These are phyloP conservation scores for Aspergillus wentii DNA, from an alignment of 495 filamentous ascomycete species.

Conservation along the genomic window DNA sequence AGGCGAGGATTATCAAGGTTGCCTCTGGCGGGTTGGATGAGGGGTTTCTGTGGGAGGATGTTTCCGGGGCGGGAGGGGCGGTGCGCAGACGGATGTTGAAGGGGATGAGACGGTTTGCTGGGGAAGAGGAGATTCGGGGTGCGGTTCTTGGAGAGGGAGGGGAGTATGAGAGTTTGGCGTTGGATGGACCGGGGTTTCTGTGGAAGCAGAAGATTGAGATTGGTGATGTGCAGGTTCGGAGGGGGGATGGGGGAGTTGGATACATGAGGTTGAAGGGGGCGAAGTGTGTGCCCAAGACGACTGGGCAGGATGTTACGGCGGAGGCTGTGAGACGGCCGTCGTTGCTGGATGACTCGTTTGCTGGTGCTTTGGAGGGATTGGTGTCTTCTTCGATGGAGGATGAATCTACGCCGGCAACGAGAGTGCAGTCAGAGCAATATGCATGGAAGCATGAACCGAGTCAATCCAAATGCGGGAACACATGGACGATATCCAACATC, in stretches of 20 bases:
- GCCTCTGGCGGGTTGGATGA: slow-evolving; percentile 86
- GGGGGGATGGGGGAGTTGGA: slow-evolving; percentile 67
- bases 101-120: slow-evolving; percentile 63
- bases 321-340: slow-evolving; percentile 33
- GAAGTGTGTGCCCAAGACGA: slow-evolving; percentile 48
- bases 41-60: slow-evolving; percentile 76
- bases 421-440: slow-evolving; percentile 1
- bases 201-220: slow-evolving; percentile 71
- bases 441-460: slow-evolving; percentile 11
- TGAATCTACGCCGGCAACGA: neutral
- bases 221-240: slow-evolving; percentile 46
- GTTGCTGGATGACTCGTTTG: slow-evolving; percentile 43
- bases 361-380: slow-evolving; percentile 22
- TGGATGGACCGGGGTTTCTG: slow-evolving; percentile 68
- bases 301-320: slow-evolving; percentile 26
- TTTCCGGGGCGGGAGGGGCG: slow-evolving; percentile 43
- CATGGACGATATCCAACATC: slow-evolving; percentile 43
- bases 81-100: slow-evolving; percentile 51
- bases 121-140: slow-evolving; percentile 47
- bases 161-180: slow-evolving; percentile 90
- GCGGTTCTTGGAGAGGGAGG: slow-evolving; percentile 88
- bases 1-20: slow-evolving; percentile 88
- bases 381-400: neutral
- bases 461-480: slow-evolving; percentile 16
- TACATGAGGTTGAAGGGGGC: slow-evolving; percentile 58